Conservation (phyloP, 345 rosid species). For the Punica granatum region DNA sequence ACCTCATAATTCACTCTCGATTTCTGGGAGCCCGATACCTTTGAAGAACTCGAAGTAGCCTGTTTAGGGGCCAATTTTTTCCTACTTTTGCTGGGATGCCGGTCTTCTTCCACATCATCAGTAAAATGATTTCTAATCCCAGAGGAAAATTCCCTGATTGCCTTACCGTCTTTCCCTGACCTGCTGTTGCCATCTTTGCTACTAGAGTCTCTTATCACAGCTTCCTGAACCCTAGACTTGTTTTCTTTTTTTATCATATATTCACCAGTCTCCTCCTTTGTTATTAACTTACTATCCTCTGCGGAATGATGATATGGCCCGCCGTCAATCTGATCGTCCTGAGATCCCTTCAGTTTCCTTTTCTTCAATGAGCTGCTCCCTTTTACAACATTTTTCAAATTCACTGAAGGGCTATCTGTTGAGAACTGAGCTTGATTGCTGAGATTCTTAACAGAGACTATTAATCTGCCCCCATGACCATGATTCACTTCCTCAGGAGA, state of each 20-base stretch:
- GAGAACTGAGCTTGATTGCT: slow-evolving; percentile 32
- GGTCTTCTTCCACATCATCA: slow-evolving; percentile 24
- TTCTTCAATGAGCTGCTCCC: slow-evolving; percentile 26
- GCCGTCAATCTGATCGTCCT: slow-evolving; percentile 17
- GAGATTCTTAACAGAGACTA: slow-evolving; percentile 24
- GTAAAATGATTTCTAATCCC: slow-evolving; percentile 19
- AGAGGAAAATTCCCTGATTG: slow-evolving; percentile 3
- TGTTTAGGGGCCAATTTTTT: slow-evolving; percentile 9
- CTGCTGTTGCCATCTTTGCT: slow-evolving; percentile 16
- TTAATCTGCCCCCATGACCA: slow-evolving; percentile 22
- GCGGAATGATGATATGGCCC: slow-evolving; percentile 7
- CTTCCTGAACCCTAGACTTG: slow-evolving; percentile 24
- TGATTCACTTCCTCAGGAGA: slow-evolving; percentile 23
- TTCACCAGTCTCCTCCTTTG: slow-evolving; percentile 32
- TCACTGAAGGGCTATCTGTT: slow-evolving; percentile 32
- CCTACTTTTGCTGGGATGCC: slow-evolving; percentile 13
- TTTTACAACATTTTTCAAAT: slow-evolving; percentile 23
- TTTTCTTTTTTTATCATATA: slow-evolving; percentile 23
- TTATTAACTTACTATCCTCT: slow-evolving; percentile 12
- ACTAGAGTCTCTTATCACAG: slow-evolving; percentile 13
- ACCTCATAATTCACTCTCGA: slow-evolving; percentile 20
- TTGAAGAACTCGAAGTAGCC: slow-evolving; percentile 58
- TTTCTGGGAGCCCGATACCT: slow-evolving; percentile 37
- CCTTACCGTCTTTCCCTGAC: slow-evolving; percentile 13
- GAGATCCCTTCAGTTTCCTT: slow-evolving; percentile 24